Conservation (phyloP, 805 yeast genomes). For the Ogataea nonfermentans region DNA sequence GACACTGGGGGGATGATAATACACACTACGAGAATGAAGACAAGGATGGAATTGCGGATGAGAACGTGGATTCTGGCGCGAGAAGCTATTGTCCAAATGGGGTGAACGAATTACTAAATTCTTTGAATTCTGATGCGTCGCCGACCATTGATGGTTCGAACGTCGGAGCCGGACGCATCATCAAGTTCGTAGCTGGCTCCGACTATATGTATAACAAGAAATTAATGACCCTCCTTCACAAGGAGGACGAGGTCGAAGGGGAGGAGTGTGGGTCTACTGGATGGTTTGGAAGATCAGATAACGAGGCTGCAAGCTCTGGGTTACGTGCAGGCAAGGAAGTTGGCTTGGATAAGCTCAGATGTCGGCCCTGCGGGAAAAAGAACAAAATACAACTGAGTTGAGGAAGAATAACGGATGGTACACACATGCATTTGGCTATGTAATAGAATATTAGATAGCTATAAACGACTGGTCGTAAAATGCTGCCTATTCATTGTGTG, state of each 20-base stretch:
- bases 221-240: constrained; percentile 15
- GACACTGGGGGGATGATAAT: constrained; percentile 1
- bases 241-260: constrained; percentile 3
- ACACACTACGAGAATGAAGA: not conserved
- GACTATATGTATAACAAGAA: constrained; percentile 19
- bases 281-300: constrained; percentile 5
- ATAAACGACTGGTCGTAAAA: not conserved
- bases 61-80: not conserved
- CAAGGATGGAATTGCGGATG: not conserved
- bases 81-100: not conserved
- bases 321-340: not conserved
- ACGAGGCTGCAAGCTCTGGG: not conserved
- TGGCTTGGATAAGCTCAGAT: constrained; percentile 14
- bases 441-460: not conserved
- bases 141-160: constrained; percentile 5
- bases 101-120: constrained; percentile 1
- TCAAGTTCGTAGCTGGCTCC: constrained; percentile 18
- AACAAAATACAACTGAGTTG: constrained; percentile 11
- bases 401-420: not conserved
- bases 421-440: too few species aligned
- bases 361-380: constrained; percentile 15
- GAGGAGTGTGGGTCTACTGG: constrained; percentile 1
- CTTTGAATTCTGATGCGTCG: constrained; percentile 6
- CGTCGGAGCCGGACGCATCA: constrained; percentile 4
- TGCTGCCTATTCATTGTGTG: too few species aligned